Base-by-base conservation (phyloP, 352 stramenopile species). In the Globisporangium cystogenes region DNA sequence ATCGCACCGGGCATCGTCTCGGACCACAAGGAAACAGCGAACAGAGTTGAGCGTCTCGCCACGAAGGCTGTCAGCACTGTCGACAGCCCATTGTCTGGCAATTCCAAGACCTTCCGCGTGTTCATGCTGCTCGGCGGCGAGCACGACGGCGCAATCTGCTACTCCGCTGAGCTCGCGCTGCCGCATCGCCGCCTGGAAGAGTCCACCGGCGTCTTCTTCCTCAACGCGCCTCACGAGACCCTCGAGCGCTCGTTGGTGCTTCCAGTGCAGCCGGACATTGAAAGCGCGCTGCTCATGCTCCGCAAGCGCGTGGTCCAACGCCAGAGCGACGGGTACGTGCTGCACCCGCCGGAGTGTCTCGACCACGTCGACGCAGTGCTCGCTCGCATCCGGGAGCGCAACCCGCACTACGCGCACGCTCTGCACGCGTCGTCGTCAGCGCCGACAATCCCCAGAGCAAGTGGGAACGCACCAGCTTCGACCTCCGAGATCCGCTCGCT, bases 81-180 rank as follows among this genome's bases (percentile, higher is more conserved):
- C 7, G n/a, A n/a, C n/a, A n/a, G n/a, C n/a, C n/a, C n/a, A n/a
- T n/a, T n/a, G n/a, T n/a, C n/a, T n/a, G n/a, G 7, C 20, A 23
- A 20, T 2, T 12, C n/a, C 18, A 21, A 5, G 4, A 31, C 2
- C 23, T 42, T 74, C n/a, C 35, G 31, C 0, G 46, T 71, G 12
- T 74, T 72, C 51, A 51, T 74, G 39, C 47, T 73, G 6, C 62
- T 72, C 1, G 68, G 68, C 36, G 68, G 65, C 16, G 65, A 76
- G 1, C 68, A 76, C 24, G 68, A 76, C 26, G 68, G 68, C 15
- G 62, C 65, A 6, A 71, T 76, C 18, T 70, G 42, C 50, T 76
- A 48, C 35, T 35, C 15, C 20, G 27, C 26, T 4, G 52, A 57
- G 40, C 51, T 77, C 8, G 24, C 45, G 11, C 49, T 72, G 7